These are phyloP conservation scores for Physcomitrellopsis africana DNA, from an alignment of 225 moss, liverwort and hornwort species.

Conservation along the genomic window DNA sequence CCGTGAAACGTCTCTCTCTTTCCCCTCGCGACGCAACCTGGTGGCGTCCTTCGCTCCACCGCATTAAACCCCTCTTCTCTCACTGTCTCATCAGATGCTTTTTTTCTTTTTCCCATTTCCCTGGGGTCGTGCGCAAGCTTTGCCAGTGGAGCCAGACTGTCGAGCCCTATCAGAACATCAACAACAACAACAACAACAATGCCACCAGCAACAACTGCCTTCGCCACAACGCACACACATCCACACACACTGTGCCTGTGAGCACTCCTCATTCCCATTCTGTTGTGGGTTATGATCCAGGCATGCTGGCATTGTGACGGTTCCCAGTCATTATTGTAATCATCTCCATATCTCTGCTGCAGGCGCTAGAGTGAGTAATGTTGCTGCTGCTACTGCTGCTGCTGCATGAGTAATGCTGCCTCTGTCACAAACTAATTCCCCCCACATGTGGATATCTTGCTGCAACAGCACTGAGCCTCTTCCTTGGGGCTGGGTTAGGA, in stretches of 20 bases:
- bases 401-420: neutral
- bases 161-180: too few species aligned
- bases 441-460: too few species aligned
- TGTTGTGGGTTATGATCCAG: conserved; percentile 23
- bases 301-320: conserved; percentile 19
- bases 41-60: neutral
- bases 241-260: neutral
- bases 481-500: too few species aligned
- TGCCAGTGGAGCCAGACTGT: too few species aligned
- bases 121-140: too few species aligned
- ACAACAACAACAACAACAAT: too few species aligned
- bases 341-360: neutral
- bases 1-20: neutral
- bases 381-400: neutral
- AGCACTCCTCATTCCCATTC: conserved; percentile 12
- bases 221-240: too few species aligned
- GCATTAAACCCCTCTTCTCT: neutral
- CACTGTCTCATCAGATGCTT: too few species aligned
- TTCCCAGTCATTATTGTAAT: conserved; percentile 24
- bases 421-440: too few species aligned
- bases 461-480: too few species aligned
- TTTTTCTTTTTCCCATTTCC: too few species aligned
- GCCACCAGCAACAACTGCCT: too few species aligned
- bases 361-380: neutral
- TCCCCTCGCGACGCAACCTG: neutral